These are phyloP conservation scores for Apiotrichum sp. DNA, from an alignment of 1,284 basidiomycete species.

Conservation along the genomic window DNA sequence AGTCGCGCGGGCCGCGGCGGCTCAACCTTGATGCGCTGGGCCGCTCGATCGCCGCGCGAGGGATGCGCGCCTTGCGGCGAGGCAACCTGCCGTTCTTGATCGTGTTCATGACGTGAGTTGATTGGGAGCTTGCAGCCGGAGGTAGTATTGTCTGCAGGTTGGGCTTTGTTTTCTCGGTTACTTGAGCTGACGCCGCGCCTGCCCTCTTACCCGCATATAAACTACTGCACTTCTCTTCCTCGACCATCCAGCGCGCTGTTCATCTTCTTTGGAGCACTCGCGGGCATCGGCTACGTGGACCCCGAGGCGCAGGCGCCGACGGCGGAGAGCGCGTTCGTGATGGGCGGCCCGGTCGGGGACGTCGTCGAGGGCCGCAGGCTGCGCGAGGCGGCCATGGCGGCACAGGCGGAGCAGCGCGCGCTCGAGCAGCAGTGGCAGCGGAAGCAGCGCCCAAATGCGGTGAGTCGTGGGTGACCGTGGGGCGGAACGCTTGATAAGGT, in stretches of 20 bases:
- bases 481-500: no score
- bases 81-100: constrained; percentile 36
- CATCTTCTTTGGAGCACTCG: constrained; percentile 44
- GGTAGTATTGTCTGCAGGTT: no score
- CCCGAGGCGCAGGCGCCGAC: constrained; percentile 12
- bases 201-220: no score
- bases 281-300: constrained; percentile 43
- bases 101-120: constrained; percentile 35
- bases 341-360: constrained; percentile 36
- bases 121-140: no score
- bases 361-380: constrained; percentile 15
- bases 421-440: constrained; percentile 39
- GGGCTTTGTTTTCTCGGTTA: no score
- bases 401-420: constrained; percentile 28
- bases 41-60: constrained; percentile 23
- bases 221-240: no score
- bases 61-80: constrained; percentile 23
- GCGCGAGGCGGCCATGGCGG: constrained; percentile 20
- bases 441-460: constrained; percentile 43
- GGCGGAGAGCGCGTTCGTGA: constrained; percentile 20
- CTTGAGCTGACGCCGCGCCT: no score
- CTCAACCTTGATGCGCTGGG: constrained; percentile 17
- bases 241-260: constrained; percentile 33
- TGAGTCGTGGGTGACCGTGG: constrained; percentile 22
- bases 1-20: no score